A percentile compares a stretch with the other conserved stretches of the same genome.
Conservation (phyloP, 441 rosid genomes). For the Erodium moschatum region DNA sequence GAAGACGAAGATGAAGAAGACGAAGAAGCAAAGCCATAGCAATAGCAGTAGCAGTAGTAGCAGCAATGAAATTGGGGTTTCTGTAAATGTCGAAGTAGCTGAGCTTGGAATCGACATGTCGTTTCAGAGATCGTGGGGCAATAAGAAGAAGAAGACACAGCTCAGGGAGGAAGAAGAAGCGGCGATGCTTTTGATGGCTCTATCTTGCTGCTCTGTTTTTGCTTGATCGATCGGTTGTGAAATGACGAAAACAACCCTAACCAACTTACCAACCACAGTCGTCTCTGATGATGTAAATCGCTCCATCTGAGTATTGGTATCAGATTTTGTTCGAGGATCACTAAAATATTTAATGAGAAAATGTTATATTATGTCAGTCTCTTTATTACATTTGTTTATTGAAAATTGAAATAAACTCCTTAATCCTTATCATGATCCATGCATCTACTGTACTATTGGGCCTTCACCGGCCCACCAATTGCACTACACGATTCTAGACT, state of each 20-base stretch:
- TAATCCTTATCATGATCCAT: too few relatives aligned
- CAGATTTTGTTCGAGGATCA: too few relatives aligned
- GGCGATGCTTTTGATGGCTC: constrained; percentile 37
- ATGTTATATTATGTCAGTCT: not conserved
- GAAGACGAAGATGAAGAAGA: constrained; percentile 13
- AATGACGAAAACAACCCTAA: not conserved
- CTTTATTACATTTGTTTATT: not conserved
- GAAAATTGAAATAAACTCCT: too few relatives aligned
- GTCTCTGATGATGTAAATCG: not conserved
- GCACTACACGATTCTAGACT: not conserved
- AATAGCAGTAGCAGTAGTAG: not conserved
- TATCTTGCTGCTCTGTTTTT: constrained; percentile 27
- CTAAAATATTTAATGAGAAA: too few relatives aligned
- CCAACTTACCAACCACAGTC: not conserved
- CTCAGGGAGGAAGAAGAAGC: constrained; percentile 40
- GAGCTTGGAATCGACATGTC: constrained; percentile 6
- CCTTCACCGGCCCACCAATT: not conserved
- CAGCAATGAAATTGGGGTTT: constrained; percentile 3
- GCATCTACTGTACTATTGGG: not conserved
- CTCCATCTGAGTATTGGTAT: too few relatives aligned
- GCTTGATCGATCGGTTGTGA: constrained; percentile 2
- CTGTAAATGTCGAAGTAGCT: constrained; percentile 13
- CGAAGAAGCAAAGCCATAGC: not conserved
- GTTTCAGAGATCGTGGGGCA: constrained; percentile 8
- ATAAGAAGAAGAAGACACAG: constrained; percentile 3